Evolutionary conservation across 1,284 basidiomycete species (phyloP), one percentile per base, ranked within the genome.

Genomic region (Cryptococcus sp.): DNA sequence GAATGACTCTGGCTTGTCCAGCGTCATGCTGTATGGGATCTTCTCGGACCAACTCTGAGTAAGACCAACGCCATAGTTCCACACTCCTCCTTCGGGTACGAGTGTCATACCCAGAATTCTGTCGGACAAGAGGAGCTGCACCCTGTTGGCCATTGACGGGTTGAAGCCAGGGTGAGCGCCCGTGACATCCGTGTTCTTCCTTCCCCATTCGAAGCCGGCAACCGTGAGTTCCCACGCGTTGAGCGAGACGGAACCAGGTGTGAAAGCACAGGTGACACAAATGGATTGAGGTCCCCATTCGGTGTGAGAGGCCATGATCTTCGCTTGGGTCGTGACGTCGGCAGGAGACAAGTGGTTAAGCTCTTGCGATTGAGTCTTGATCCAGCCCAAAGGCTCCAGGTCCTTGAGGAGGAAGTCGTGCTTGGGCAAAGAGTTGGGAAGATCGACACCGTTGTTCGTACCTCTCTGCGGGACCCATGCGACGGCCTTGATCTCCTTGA

Each of bases 401-500:
- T 94, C 93, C 76, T 95, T 95, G 60, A 98, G 82, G 60, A 98
- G 81, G 83, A 91, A 94, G 72, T 97, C 94, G 72, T 96, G 93
- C 77, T 89, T 88, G 17, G 94, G 94, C 53, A 96, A 81, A 66
- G 90, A 87, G 42, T 83, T 78, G 11, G 94, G 94, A 45, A 98
- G 82, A 76, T 97, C 93, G 20, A 97, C 88, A 47, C 85, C 87
- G 76, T 90, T 95, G 79, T 97, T 96, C 72, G 90, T 94, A 47
- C 96, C 95, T 47, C 94, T 86, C 78, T 99, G 96, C 30, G 96
- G 96, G 25, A 94, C 86, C 89, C 93, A 96, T 11, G 87, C 93
- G 47, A 99, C 84, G 20, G 93, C 93, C 83, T 95, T 96, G 81
- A 99, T 90, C 82, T 99, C 96, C 82, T 98, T 97, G 66, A 99